Percentiles rank a stretch among this genome's conserved stretches.
These are phyloP conservation scores for Dactylella cylindrospora DNA, from an alignment of 2,329 filamentous ascomycete species.

Conservation along the genomic window DNA sequence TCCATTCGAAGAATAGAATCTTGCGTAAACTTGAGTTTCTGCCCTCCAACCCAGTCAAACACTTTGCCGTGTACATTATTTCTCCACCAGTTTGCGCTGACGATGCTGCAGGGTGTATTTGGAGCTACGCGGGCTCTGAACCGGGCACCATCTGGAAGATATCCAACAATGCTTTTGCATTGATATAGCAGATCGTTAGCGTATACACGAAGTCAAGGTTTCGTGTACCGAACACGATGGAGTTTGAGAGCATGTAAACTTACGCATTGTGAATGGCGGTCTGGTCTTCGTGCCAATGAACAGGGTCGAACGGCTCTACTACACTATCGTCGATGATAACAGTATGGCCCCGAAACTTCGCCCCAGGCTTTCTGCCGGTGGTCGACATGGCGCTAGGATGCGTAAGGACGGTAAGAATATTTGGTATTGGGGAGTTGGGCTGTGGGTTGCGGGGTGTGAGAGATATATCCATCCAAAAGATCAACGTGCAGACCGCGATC, in stretches of 20 bases:
- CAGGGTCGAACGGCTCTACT: not conserved
- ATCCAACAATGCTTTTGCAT: not conserved
- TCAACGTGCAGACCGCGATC: too few relatives aligned
- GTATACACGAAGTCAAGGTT: too few relatives aligned
- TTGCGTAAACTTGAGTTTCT: not conserved
- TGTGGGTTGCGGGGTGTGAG: too few relatives aligned
- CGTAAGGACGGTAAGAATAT: too few relatives aligned
- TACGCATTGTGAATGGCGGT: not conserved
- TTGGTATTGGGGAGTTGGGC: too few relatives aligned
- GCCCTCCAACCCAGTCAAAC: constrained; percentile 7
- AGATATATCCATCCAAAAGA: too few relatives aligned
- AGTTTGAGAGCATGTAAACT: too few relatives aligned
- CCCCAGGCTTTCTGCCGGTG: too few relatives aligned
- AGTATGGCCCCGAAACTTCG: too few relatives aligned
- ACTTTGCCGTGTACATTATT: not conserved
- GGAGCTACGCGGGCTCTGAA: not conserved
- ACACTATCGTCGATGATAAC: not conserved
- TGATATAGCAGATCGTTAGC: not conserved
- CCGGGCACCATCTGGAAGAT: not conserved
- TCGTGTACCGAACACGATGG: not conserved
- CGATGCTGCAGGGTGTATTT: constrained; percentile 1
- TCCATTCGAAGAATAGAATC: constrained; percentile 2
- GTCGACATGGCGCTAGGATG: too few relatives aligned
- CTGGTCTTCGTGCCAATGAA: not conserved
- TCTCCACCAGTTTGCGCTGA: not conserved